Evolutionary conservation across 306 rosid genomes (phyloP).

Genomic region (Echinosophora koreensis): DNA sequence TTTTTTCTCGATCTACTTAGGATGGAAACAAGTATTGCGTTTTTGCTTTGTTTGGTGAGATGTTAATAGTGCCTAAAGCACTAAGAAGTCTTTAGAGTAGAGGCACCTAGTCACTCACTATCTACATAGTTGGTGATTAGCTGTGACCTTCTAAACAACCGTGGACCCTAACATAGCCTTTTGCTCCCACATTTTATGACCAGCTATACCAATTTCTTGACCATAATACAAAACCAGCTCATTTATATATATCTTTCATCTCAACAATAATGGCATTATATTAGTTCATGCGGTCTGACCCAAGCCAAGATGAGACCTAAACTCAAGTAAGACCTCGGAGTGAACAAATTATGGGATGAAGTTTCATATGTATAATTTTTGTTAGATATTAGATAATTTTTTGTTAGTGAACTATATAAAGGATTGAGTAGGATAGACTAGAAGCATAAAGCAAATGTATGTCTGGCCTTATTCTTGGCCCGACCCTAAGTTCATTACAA

Average conservation of each 20-base stretch:
- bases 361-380: too few species aligned
- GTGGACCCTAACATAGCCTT: constrained; percentile 40
- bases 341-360: too few species aligned
- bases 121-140: constrained; percentile 43
- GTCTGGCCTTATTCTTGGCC: too few species aligned
- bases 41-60: constrained; percentile 4
- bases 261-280: constrained; percentile 18
- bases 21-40: not conserved
- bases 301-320: too few species aligned
- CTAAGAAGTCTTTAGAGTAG: constrained; percentile 2
- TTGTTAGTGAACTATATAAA: too few species aligned
- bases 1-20: constrained; percentile 5
- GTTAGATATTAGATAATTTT: too few species aligned
- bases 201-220: constrained; percentile 26
- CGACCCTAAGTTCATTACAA: too few species aligned
- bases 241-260: constrained; percentile 21
- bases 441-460: too few species aligned
- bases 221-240: constrained; percentile 53
- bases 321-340: too few species aligned
- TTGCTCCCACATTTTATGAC: constrained; percentile 36
- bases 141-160: constrained; percentile 38
- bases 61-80: not conserved
- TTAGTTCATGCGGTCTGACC: not conserved
- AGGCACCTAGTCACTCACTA: constrained; percentile 26
- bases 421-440: too few species aligned